These are phyloP conservation scores for Lophiostoma macrostomum DNA, from an alignment of 495 filamentous ascomycete species.

Conservation along the genomic window DNA sequence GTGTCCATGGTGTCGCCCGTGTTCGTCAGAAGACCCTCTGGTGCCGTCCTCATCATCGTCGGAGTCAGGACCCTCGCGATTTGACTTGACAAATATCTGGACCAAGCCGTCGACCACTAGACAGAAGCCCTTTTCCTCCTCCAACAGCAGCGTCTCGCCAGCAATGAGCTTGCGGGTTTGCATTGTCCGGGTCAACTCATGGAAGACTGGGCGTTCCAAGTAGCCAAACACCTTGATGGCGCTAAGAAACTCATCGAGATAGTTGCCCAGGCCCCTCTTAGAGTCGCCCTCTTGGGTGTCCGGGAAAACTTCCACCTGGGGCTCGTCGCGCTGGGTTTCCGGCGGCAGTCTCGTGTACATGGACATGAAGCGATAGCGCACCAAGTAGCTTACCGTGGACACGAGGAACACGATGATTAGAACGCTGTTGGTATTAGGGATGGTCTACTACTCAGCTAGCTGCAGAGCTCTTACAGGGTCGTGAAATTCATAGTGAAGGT, in stretches of 20 bases:
- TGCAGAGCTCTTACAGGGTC: constrained; percentile 65
- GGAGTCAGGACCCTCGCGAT: constrained; percentile 51
- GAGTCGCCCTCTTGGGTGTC: constrained; percentile 85
- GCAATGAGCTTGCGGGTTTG: constrained; percentile 94
- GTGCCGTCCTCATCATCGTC: constrained; percentile 39
- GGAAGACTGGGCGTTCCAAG: constrained; percentile 91
- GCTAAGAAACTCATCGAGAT: constrained; percentile 95
- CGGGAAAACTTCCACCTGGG: constrained; percentile 90
- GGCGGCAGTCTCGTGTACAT: constrained; percentile 92
- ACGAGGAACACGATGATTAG: constrained; percentile 64
- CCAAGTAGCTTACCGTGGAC: constrained; percentile 84
- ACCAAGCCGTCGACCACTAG: constrained; percentile 95
- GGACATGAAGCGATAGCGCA: constrained; percentile 89
- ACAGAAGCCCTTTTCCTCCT: constrained; percentile 98
- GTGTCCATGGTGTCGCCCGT: constrained; percentile 56
- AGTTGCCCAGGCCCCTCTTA: constrained; percentile 88
- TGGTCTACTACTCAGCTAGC: background rate
- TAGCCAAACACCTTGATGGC: constrained; percentile 99
- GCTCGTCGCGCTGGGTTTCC: constrained; percentile 93
- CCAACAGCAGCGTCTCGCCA: constrained; percentile 88
- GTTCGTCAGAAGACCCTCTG: constrained; percentile 58
- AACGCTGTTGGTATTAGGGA: constrained; percentile 20
- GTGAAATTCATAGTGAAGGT: constrained; percentile 99
- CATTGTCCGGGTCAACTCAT: constrained; percentile 96
- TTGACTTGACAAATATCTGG: constrained; percentile 96